These are phyloP conservation scores for Coleophoma eucalyptorum DNA, from an alignment of 2,329 filamentous ascomycete species.

Conservation along the genomic window DNA sequence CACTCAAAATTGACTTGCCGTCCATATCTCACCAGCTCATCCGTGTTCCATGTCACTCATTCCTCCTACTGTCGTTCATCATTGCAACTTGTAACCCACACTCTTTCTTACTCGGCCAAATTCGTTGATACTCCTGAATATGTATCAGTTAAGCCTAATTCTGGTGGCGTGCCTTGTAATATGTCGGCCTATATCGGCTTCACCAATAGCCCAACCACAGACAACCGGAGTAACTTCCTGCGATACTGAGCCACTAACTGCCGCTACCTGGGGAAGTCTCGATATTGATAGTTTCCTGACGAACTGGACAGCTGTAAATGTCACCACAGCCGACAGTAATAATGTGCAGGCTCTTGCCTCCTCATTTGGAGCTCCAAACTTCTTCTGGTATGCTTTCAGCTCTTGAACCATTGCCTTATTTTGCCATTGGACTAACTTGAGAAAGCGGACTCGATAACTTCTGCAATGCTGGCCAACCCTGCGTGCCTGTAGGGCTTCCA, in stretches of 20 bases:
- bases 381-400: constrained; percentile 10
- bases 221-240: constrained; percentile 4
- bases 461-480: constrained; percentile 13
- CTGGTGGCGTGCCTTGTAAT: no score
- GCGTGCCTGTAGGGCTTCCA: constrained; percentile 9
- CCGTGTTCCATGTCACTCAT: no score
- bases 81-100: no score
- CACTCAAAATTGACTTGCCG: no score
- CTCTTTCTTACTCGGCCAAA: no score
- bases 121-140: no score
- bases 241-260: not conserved
- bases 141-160: no score
- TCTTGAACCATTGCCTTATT: no score
- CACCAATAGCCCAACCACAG: not conserved
- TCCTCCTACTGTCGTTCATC: no score
- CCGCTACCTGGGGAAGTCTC: constrained; percentile 6
- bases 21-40: no score
- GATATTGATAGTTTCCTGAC: constrained; percentile 6
- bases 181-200: no score
- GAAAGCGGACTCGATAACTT: constrained; percentile 9
- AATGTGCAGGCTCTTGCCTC: constrained; percentile 9
- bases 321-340: constrained; percentile 4
- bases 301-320: not conserved
- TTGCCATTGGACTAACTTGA: not conserved
- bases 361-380: constrained; percentile 11